These are phyloP conservation scores for Lepidium didymum DNA, from an alignment of 345 rosid species.

Conservation along the genomic window DNA sequence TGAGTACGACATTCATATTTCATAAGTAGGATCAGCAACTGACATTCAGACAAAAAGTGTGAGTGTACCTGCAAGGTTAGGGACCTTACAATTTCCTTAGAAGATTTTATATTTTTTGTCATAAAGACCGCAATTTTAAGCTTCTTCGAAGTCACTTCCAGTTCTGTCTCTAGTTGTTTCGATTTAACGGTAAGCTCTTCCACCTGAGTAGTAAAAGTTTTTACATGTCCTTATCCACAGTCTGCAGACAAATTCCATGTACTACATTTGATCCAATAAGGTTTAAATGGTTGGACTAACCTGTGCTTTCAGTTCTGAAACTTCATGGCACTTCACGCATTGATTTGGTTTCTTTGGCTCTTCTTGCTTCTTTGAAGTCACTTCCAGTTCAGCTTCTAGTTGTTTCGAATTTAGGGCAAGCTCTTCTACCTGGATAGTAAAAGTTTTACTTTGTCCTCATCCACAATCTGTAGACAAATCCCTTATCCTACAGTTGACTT, in stretches of 20 bases:
- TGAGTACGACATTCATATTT: not conserved
- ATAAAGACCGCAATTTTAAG: constrained; percentile 44
- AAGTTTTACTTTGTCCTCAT: not conserved
- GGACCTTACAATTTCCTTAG: constrained; percentile 48
- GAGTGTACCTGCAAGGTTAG: constrained; percentile 44
- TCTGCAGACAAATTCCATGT: not conserved
- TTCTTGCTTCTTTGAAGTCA: constrained; percentile 12
- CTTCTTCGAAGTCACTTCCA: constrained; percentile 39
- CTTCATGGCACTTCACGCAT: constrained; percentile 34
- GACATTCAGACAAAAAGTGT: not conserved
- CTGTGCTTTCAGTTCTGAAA: constrained; percentile 55
- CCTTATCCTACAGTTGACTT: not conserved
- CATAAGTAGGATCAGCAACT: not conserved
- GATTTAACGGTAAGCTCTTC: constrained; percentile 54
- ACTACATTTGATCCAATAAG: not conserved
- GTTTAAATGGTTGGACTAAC: constrained; percentile 25
- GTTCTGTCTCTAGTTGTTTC: constrained; percentile 44
- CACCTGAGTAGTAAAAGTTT: constrained; percentile 31
- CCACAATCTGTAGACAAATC: not conserved
- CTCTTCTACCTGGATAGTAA: constrained; percentile 48
- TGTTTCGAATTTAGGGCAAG: constrained; percentile 42
- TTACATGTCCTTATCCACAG: not conserved
- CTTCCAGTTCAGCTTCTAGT: constrained; percentile 50
- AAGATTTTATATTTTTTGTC: constrained; percentile 50
- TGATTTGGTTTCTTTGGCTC: constrained; percentile 39